Evolutionary conservation across 768 basidiomycete genomes (phyloP).

Genomic region (Pseudohyphozyma bogoriensis): DNA sequence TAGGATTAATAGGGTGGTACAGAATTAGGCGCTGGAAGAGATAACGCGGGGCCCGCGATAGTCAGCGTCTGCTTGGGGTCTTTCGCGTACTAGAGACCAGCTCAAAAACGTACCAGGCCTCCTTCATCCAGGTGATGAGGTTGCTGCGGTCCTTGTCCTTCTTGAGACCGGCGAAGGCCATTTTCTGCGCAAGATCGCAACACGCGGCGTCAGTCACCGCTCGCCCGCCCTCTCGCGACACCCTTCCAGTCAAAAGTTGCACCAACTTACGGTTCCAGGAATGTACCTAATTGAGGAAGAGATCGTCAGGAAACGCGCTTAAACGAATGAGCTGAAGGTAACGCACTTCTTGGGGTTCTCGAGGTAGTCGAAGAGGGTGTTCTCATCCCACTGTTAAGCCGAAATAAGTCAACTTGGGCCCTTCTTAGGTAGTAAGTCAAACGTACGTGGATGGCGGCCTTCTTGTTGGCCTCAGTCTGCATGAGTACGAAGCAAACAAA

Average conservation of each 20-base stretch:
- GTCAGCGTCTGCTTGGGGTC: too few species aligned
- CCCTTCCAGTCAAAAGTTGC: too few species aligned
- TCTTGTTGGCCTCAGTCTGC: conserved; percentile 89
- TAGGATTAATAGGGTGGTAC: too few species aligned
- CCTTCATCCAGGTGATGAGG: conserved; percentile 73
- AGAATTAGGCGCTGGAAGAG: too few species aligned
- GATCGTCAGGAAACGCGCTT: conserved; percentile 61
- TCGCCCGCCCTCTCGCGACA: not conserved
- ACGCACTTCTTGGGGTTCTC: conserved; percentile 93
- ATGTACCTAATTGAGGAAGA: not conserved
- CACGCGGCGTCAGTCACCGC: not conserved
- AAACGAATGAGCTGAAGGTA: conserved; percentile 32
- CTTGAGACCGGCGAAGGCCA: conserved; percentile 97
- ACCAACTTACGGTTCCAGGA: not conserved
- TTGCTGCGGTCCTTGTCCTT: conserved; percentile 94
- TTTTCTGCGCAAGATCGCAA: not conserved
- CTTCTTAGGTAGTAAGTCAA: too few species aligned
- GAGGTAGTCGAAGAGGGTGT: conserved; percentile 85
- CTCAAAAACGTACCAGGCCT: too few species aligned
- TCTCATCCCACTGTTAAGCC: conserved; percentile 48
- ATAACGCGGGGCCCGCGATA: too few species aligned
- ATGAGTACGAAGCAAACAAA: not conserved
- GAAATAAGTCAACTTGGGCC: too few species aligned
- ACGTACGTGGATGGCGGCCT: conserved; percentile 82
- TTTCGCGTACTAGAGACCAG: too few species aligned